Evolutionary conservation across 495 filamentous ascomycete species (phyloP).

Genomic region (Margaritispora aquatica): DNA sequence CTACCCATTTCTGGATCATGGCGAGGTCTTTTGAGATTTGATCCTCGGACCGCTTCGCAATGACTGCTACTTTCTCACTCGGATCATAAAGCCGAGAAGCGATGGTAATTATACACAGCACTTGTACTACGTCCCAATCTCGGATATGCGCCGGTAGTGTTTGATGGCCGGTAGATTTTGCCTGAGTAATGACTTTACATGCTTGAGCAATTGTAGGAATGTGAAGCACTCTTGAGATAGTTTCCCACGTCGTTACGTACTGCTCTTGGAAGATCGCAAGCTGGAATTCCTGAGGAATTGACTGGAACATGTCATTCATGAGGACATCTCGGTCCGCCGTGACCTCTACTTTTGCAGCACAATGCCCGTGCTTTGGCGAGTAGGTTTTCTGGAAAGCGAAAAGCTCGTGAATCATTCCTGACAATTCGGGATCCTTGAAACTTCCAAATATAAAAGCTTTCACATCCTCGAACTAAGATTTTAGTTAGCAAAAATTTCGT

Average conservation of each 20-base stretch:
- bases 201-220: conserved; percentile 11
- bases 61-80: not conserved
- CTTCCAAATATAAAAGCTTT: conserved; percentile 16
- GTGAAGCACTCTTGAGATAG: conserved; percentile 14
- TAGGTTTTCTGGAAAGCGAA: conserved; percentile 9
- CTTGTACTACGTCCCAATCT: conserved; percentile 12
- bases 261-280: not conserved
- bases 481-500: too few relatives aligned
- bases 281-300: not conserved
- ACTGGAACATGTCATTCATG: conserved; percentile 3
- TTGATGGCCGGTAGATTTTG: not conserved
- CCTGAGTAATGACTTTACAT: not conserved
- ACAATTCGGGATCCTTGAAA: conserved; percentile 4
- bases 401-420: conserved; percentile 11
- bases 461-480: conserved; percentile 13
- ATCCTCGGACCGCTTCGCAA: conserved; percentile 3
- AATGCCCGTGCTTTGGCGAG: not conserved
- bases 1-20: conserved; percentile 14
- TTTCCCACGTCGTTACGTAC: conserved; percentile 13
- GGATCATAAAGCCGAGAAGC: conserved; percentile 7
- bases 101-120: conserved; percentile 9
- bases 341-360: not conserved
- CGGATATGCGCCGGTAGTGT: conserved; percentile 2
- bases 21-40: conserved; percentile 2
- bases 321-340: conserved; percentile 2